phyloP scores from a whole-genome alignment of 257 asterid species.

The Scutellaria barbata region DNA sequence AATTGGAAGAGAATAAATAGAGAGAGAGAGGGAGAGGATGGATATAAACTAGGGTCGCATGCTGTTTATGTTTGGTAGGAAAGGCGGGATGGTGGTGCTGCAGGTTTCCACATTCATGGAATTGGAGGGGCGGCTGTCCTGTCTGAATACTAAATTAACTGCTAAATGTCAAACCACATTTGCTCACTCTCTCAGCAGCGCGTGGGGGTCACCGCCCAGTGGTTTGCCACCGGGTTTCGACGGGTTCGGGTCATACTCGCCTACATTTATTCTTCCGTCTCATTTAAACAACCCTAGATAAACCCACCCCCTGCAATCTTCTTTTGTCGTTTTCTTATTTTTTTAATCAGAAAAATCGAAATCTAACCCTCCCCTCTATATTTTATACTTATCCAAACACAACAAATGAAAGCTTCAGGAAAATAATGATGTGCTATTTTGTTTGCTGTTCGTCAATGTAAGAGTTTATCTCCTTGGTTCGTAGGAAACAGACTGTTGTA shows the following conservation, averaged over 20 bases:
- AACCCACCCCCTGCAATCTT: no score
- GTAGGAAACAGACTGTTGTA: not conserved
- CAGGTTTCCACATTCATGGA: conserved; percentile 67
- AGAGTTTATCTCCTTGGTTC: not conserved
- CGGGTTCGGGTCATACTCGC: no score
- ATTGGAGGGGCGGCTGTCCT: conserved; percentile 37
- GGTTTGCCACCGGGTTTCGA: not conserved
- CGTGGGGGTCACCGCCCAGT: conserved; percentile 47
- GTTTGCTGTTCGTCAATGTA: conserved; percentile 13
- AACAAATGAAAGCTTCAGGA: not conserved
- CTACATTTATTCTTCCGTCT: no score
- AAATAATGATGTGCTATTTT: not conserved
- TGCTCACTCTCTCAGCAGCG: conserved; percentile 34
- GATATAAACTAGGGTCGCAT: conserved; percentile 46
- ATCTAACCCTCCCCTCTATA: not conserved
- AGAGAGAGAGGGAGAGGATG: no score
- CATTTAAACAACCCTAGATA: no score
- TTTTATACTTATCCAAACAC: not conserved
- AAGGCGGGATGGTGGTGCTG: conserved; percentile 25
- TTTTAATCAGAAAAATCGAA: no score
- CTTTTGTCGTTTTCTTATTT: no score
- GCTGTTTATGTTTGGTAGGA: conserved; percentile 42
- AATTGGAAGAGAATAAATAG: not conserved
- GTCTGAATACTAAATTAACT: not conserved
- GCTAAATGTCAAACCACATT: conserved; percentile 7